Percentiles rank a stretch among this genome's conserved stretches.
phyloP scores from a whole-genome alignment of 1,284 basidiomycete species.

The Uromyces viciae-fabae region DNA sequence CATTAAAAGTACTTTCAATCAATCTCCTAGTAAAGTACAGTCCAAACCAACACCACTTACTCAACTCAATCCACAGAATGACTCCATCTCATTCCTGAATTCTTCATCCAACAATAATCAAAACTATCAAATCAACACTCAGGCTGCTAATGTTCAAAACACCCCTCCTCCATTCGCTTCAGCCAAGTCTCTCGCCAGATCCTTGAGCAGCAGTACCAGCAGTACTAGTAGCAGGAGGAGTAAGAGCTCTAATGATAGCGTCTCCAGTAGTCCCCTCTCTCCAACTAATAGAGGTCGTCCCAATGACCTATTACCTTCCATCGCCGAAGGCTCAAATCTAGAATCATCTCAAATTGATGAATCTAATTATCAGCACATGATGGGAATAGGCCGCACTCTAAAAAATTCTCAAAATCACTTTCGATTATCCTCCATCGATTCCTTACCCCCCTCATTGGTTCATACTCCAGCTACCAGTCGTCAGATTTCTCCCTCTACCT shows the following conservation, averaged over 20 bases:
- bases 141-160: background rate
- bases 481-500: background rate
- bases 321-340: background rate
- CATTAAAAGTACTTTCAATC: background rate
- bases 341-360: background rate
- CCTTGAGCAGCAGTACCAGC: background rate
- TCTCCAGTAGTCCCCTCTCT: background rate
- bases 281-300: background rate
- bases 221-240: background rate
- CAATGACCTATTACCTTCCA: background rate
- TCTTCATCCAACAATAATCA: background rate
- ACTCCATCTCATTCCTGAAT: background rate
- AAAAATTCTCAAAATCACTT: slow-evolving; percentile 6
- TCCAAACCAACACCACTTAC: background rate
- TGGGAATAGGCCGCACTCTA: background rate
- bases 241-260: background rate
- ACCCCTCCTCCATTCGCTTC: background rate
- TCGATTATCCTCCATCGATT: background rate
- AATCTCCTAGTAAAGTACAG: no score
- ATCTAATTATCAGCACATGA: background rate
- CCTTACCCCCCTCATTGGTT: background rate
- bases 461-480: background rate
- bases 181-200: background rate
- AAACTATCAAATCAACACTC: background rate
- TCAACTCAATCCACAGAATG: background rate